These are phyloP conservation scores for Boletus sensibilis DNA, from an alignment of 768 basidiomycete genomes.

Conservation along the genomic window DNA sequence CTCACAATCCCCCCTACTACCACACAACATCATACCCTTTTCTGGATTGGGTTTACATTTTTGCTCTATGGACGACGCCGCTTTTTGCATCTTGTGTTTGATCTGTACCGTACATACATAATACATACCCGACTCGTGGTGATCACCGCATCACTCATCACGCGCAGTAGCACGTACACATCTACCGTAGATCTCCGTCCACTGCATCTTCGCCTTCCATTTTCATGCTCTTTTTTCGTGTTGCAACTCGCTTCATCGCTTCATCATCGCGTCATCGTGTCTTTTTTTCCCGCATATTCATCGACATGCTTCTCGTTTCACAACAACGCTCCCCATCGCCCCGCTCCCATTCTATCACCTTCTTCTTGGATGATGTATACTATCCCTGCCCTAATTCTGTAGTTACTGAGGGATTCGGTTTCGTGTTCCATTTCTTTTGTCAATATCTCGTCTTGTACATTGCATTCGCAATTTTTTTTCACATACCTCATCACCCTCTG, in stretches of 20 bases:
- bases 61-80: slow-evolving; percentile 6
- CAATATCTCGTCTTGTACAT: background rate
- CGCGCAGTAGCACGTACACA: slow-evolving; percentile 13
- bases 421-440: background rate
- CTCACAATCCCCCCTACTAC: background rate
- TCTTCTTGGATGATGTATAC: background rate
- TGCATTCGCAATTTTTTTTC: background rate
- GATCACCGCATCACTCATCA: slow-evolving; percentile 10
- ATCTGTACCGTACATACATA: slow-evolving; percentile 12
- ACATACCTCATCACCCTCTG: background rate
- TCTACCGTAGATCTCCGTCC: slow-evolving; percentile 20
- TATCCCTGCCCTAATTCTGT: background rate
- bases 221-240: slow-evolving; percentile 1
- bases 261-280: background rate
- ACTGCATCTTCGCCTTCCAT: slow-evolving; percentile 10
- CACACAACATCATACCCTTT: background rate
- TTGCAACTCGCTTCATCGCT: background rate
- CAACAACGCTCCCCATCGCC: background rate
- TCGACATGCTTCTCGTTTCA: background rate
- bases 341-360: background rate
- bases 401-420: background rate
- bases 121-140: background rate
- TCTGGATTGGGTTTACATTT: background rate
- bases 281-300: background rate
- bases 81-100: slow-evolving; percentile 7